These are phyloP conservation scores for Haplosporangium sp. DNA, from an alignment of 371 early-diverging fungal species.

Conservation along the genomic window DNA sequence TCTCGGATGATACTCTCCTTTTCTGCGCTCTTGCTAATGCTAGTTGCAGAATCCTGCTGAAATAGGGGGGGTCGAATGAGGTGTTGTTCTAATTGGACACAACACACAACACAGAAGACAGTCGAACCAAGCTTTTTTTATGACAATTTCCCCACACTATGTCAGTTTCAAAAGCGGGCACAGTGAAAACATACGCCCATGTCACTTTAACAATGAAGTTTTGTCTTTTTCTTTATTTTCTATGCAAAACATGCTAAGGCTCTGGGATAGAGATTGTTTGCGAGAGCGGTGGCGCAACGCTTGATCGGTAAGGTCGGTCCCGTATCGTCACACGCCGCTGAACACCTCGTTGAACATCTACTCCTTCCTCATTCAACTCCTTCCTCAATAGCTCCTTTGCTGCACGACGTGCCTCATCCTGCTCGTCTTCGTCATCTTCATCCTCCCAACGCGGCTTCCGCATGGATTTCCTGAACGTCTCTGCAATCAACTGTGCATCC, in stretches of 20 bases:
- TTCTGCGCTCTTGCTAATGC: no score
- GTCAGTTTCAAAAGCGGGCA: background rate
- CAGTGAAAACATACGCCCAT: no score
- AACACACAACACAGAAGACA: no score
- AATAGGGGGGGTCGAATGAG: no score
- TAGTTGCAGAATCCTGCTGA: no score
- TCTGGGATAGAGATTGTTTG: conserved; percentile 2
- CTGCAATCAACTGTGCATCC: conserved; percentile 46
- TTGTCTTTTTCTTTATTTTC: no score
- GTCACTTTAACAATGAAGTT: no score
- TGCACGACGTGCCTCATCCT: conserved; percentile 30
- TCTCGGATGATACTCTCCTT: no score
- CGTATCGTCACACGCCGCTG: conserved; percentile 48
- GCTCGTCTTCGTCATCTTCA: conserved; percentile 27
- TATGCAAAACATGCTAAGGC: background rate
- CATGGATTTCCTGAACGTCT: conserved; percentile 52
- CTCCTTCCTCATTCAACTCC: conserved; percentile 47
- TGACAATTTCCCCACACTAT: no score
- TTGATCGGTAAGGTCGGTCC: conserved; percentile 20
- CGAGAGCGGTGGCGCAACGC: conserved; percentile 19
- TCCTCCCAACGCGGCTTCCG: conserved; percentile 45
- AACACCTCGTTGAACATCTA: conserved; percentile 45
- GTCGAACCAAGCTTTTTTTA: no score
- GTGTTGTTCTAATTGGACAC: no score
- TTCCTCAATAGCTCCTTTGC: conserved; percentile 37